A percentile compares a stretch with the other conserved stretches of the same genome.
These are phyloP conservation scores for Neurospora sublineolata DNA, from an alignment of 495 filamentous ascomycete species.

Conservation along the genomic window DNA sequence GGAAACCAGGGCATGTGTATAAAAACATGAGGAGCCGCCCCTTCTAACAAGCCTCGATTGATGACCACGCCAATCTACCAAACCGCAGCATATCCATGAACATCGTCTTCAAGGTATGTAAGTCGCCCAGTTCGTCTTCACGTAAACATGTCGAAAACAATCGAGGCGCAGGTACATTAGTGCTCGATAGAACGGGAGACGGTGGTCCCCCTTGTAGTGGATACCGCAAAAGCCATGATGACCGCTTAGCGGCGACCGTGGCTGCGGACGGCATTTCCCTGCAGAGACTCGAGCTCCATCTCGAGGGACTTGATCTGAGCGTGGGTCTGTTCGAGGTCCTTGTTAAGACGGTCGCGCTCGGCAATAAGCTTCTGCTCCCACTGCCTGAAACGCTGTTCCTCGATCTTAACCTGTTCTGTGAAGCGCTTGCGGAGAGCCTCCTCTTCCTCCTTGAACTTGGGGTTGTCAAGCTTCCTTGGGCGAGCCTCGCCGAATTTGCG, in stretches of 20 bases:
- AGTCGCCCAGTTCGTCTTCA: neutral
- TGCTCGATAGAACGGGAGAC: neutral
- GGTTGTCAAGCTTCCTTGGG: constrained; percentile 95
- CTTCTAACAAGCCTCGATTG: neutral
- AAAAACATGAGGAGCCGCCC: neutral
- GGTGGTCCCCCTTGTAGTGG: neutral
- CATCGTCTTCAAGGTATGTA: constrained; percentile 1
- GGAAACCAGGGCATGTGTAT: neutral
- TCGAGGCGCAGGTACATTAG: neutral
- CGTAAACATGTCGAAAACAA: neutral
- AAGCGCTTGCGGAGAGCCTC: constrained; percentile 96
- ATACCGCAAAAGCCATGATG: neutral
- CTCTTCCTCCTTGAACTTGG: constrained; percentile 99
- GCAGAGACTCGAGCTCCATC: constrained; percentile 82
- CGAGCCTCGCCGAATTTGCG: constrained; percentile 97
- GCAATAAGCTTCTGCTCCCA: constrained; percentile 99
- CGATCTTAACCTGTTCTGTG: constrained; percentile 99
- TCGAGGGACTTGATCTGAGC: constrained; percentile 96
- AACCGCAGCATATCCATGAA: constrained; percentile 11
- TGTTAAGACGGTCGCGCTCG: constrained; percentile 96
- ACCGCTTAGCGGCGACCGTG: constrained; percentile 77
- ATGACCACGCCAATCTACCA: neutral
- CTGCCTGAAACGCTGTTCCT: constrained; percentile 95
- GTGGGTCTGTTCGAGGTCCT: constrained; percentile 94
- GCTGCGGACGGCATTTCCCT: constrained; percentile 84